Evolutionary conservation across 2,329 filamentous ascomycete species (phyloP), one percentile per base, ranked within the genome.

Genomic region (Trichoderma arundinaceum): DNA sequence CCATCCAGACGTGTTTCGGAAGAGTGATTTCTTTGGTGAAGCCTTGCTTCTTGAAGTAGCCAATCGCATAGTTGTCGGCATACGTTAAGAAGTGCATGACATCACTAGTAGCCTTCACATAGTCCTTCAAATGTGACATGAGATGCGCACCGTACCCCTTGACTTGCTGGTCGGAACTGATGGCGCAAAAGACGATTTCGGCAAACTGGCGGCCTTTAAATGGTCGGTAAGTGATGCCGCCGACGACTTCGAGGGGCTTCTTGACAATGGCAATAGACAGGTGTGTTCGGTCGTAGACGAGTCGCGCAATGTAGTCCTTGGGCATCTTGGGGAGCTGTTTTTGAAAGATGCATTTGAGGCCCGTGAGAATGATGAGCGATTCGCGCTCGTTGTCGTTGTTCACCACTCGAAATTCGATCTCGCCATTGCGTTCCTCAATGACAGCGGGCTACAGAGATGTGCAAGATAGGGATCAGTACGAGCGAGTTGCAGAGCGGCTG

Each of bases 41-140:
- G 0, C 95, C 95, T 76, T 99, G 95, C 77, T 99, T 99, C 78
- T 98, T 96, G 79, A 99, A 99, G 77, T 98, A 99, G 10, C 95
- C 95, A 70, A 97, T 99, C 44, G 95, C 95, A 74, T 98, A 98
- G 77, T 99, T 99, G 78, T 99, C 95, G 69, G 95, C 95, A 74
- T 99, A 99, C 1, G 95, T 99, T 2, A 99, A 84, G 78, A 99
- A 99, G 78, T 99, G 94, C 94, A 97, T 98, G 54, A 99, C 94
- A 70, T 94, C 90, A 62, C 92, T 96, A 0, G 94, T 97, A 7
- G 94, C 94, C 78, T 97, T 97, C 77, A 99, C 95, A 73, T 97
- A 99, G 81, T 99, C 90, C 78, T 99, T 99, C 52, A 99, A 81
- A 76, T 99, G 95, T 2, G 92, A 94, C 95, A 99, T 99, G 19